phyloP scores from a whole-genome alignment of 495 filamentous ascomycete genomes.

The Aspergillus carlsbadensis region DNA sequence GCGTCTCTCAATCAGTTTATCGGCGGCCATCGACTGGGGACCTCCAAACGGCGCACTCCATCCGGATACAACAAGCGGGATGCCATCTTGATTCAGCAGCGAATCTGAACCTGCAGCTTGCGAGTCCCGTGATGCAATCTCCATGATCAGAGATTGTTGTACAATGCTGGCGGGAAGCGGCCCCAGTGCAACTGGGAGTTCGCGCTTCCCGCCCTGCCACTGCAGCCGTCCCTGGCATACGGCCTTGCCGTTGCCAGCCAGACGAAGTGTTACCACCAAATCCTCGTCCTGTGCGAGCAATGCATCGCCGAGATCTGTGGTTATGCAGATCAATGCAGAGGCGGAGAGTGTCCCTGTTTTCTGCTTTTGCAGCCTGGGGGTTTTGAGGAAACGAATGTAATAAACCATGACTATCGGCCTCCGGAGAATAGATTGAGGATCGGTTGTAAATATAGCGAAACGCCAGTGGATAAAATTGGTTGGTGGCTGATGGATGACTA shows the following conservation, averaged over 20 bases:
- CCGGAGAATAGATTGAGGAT: neutral
- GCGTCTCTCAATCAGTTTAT: constrained; percentile 53
- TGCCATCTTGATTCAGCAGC: constrained; percentile 19
- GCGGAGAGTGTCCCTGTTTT: constrained; percentile 35
- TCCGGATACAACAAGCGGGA: constrained; percentile 53
- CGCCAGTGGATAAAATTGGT: constrained; percentile 4
- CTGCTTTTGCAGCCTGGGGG: constrained; percentile 50
- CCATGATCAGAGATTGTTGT: constrained; percentile 28
- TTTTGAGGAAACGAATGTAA: constrained; percentile 75
- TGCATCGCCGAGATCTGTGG: constrained; percentile 85
- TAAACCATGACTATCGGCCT: constrained; percentile 50
- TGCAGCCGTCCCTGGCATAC: constrained; percentile 44
- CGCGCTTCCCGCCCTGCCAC: constrained; percentile 57
- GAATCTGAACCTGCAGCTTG: constrained; percentile 20
- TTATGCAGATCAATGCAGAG: constrained; percentile 70
- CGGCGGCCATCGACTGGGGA: constrained; percentile 33
- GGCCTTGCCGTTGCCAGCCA: constrained; percentile 29
- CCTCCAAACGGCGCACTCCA: constrained; percentile 53
- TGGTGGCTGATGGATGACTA: constrained; percentile 16
- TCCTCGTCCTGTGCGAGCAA: constrained; percentile 68
- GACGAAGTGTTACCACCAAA: constrained; percentile 50
- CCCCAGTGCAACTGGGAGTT: constrained; percentile 39
- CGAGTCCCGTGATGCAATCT: constrained; percentile 18
- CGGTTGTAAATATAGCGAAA: neutral
- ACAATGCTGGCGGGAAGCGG: constrained; percentile 29